Evolutionary conservation across 176 grass and related monocot genomes (phyloP).

Genomic region (Musa itinerans): DNA sequence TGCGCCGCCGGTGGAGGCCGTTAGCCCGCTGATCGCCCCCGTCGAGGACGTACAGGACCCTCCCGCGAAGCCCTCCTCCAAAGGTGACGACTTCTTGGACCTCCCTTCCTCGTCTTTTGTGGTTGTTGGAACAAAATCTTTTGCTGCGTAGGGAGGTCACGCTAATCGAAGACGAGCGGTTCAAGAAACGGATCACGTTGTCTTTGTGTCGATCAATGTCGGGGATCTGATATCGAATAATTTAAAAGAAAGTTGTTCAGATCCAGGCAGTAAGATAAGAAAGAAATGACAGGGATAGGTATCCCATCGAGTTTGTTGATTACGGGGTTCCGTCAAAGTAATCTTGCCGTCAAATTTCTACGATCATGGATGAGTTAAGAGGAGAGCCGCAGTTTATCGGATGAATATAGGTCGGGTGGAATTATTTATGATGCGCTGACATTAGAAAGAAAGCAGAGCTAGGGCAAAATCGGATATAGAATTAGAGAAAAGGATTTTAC

Average conservation of each 20-base stretch:
- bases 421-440: not conserved
- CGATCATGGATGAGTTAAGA: not conserved
- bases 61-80: slow-evolving; percentile 59
- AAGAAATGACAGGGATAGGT: not conserved
- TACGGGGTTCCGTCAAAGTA: not conserved
- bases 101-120: not conserved
- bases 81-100: slow-evolving; percentile 40
- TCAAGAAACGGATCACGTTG: not conserved
- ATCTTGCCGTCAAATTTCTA: not conserved
- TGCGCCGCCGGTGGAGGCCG: slow-evolving; percentile 17
- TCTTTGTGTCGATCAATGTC: not conserved
- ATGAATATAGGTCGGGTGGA: not conserved
- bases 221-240: not conserved
- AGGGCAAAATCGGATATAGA: not conserved
- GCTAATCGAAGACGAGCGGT: too few species aligned
- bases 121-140: not conserved
- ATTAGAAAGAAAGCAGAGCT: not conserved
- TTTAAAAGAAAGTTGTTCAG: not conserved
- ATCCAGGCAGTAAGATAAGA: not conserved
- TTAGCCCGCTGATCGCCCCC: slow-evolving; percentile 18
- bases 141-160: not conserved
- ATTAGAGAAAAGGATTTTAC: not conserved
- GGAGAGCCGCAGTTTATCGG: not conserved
- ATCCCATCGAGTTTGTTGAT: not conserved
- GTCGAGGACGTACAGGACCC: slow-evolving; percentile 50